These are phyloP conservation scores for Coemansia sp. DNA, from an alignment of 192 early-diverging fungal species.

Conservation along the genomic window DNA sequence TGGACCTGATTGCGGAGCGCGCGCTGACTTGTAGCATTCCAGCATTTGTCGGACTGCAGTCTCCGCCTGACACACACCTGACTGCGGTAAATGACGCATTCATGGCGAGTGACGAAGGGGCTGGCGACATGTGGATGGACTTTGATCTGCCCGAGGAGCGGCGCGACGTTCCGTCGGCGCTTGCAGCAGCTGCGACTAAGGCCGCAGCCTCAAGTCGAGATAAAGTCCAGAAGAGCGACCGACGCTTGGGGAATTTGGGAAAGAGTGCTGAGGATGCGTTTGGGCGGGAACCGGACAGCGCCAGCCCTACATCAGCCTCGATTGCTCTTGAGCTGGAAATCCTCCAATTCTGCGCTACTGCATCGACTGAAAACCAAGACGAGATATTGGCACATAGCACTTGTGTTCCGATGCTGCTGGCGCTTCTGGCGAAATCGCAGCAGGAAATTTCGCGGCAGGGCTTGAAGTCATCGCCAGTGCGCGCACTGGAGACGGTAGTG, in stretches of 20 bases:
- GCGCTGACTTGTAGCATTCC: constrained; percentile 22
- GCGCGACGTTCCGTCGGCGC: background rate
- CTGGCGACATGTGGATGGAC: constrained; percentile 39
- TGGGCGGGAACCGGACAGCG: constrained; percentile 11
- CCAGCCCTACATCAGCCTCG: constrained; percentile 17
- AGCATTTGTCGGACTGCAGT: constrained; percentile 8
- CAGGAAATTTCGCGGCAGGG: background rate
- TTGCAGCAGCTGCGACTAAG: background rate
- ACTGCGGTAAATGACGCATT: background rate
- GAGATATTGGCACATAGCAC: constrained; percentile 27
- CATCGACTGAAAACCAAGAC: constrained; percentile 32
- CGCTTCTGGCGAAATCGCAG: constrained; percentile 30
- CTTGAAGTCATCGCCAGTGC: background rate
- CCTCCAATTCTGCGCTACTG: constrained; percentile 40
- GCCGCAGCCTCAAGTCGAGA: background rate
- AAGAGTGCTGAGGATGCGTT: background rate
- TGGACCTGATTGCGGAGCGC: constrained; percentile 32
- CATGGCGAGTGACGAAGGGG: constrained; percentile 1
- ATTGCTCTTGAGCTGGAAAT: constrained; percentile 40
- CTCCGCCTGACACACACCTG: background rate
- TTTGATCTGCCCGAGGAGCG: constrained; percentile 45
- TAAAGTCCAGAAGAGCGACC: background rate
- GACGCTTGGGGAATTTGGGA: too few relatives aligned
- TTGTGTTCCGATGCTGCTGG: constrained; percentile 21
- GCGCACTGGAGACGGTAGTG: constrained; percentile 27